Evolutionary conservation across 2,329 filamentous ascomycete species (phyloP).

Genomic region (Phialophora verrucosa): DNA sequence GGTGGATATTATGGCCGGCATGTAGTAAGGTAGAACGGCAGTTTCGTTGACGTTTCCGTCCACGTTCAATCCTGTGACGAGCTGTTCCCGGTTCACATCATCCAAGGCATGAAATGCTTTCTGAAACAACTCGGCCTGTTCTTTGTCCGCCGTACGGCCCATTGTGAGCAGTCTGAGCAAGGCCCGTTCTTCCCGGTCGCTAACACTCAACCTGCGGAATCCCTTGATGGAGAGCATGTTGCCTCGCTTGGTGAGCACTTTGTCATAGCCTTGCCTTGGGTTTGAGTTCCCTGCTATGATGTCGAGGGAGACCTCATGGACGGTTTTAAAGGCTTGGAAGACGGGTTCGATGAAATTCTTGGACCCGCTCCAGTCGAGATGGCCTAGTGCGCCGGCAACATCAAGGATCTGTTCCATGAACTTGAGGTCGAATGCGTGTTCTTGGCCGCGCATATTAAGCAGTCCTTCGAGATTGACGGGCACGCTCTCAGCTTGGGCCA

Average conservation of each 20-base stretch:
- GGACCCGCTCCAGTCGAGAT: conserved; percentile 44
- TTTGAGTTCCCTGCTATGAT: conserved; percentile 40
- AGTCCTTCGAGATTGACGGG: conserved; percentile 43
- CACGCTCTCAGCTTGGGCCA: conserved; percentile 49
- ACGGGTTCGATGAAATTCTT: conserved; percentile 45
- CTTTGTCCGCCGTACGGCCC: conserved; percentile 43
- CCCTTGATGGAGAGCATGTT: conserved; percentile 41
- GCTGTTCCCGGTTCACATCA: conserved; percentile 29
- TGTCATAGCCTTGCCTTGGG: conserved; percentile 45
- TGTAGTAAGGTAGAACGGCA: conserved; percentile 49
- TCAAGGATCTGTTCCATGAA: conserved; percentile 49
- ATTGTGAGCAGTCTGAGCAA: conserved; percentile 48
- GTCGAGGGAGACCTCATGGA: conserved; percentile 42
- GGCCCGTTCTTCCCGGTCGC: conserved; percentile 42
- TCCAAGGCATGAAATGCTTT: conserved; percentile 41
- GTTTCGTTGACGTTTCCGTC: conserved; percentile 44
- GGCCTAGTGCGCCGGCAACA: conserved; percentile 48
- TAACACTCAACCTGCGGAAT: conserved; percentile 42
- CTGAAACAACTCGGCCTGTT: conserved; percentile 43
- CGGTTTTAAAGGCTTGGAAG: conserved; percentile 43
- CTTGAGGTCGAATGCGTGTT: conserved; percentile 45
- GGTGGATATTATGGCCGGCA: conserved; percentile 46
- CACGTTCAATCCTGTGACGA: conserved; percentile 45
- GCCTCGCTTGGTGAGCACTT: conserved; percentile 43
- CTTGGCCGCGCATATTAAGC: conserved; percentile 37